Conservation (phyloP, 1,284 basidiomycete species). For the Moesziomyces globuligerus region DNA sequence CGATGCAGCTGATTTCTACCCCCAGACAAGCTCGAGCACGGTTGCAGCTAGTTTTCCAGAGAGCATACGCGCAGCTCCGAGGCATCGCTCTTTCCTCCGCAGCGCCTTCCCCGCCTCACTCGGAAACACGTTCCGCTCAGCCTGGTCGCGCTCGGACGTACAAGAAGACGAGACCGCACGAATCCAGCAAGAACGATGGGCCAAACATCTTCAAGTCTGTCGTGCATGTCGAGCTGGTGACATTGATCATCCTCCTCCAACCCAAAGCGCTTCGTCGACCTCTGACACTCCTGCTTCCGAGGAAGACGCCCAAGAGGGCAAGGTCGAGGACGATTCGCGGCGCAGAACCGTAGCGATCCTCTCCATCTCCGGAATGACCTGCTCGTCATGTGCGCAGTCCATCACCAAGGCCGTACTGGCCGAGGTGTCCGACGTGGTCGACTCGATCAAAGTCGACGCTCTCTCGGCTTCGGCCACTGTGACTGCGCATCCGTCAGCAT, state of each 20-base stretch:
- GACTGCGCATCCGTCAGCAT: conserved; percentile 3
- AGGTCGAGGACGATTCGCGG: background rate
- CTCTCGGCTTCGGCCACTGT: conserved; percentile 23
- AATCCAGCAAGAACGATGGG: conserved; percentile 44
- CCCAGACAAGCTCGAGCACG: background rate
- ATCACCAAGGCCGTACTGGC: conserved; percentile 15
- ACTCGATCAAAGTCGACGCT: conserved; percentile 22
- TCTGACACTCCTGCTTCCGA: too few species aligned
- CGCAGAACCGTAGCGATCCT: conserved; percentile 11
- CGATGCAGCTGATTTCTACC: conserved; percentile 18
- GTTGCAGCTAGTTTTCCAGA: conserved; percentile 10
- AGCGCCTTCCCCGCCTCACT: conserved; percentile 19
- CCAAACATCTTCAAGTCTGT: conserved; percentile 67
- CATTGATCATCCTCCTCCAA: background rate
- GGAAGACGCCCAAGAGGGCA: too few species aligned
- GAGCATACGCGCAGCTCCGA: background rate
- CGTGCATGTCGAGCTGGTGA: conserved; percentile 64
- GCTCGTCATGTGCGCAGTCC: conserved; percentile 24
- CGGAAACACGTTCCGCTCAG: conserved; percentile 26
- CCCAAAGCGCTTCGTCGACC: background rate
- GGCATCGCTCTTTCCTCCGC: conserved; percentile 6
- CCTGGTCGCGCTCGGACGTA: background rate
- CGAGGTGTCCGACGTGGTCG: conserved; percentile 6
- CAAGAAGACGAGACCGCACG: conserved; percentile 1
- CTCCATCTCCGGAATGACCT: conserved; percentile 34